Evolutionary conservation across 805 yeast genomes (phyloP).

Genomic region (Metschnikowia santaceciliae): DNA sequence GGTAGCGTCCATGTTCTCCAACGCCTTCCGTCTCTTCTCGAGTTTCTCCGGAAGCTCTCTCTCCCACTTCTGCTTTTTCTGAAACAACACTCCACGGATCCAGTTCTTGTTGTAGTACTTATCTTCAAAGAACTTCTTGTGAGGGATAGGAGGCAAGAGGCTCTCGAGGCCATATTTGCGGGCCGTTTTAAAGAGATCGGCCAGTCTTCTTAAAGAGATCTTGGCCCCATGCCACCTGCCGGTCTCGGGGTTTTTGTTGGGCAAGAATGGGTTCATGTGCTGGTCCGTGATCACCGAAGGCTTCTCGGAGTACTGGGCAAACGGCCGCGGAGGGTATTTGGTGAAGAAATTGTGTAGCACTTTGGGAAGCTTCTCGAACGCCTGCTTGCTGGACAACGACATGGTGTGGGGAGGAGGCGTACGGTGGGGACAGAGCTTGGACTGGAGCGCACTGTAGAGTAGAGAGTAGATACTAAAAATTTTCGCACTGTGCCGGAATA

Average conservation of each 20-base stretch:
- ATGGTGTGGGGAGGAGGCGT: conserved; percentile 8
- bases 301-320: conserved; percentile 56
- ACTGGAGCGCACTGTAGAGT: background rate
- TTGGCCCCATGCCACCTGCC: conserved; percentile 73
- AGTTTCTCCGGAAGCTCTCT: conserved; percentile 57
- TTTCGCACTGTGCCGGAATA: conserved; percentile 12
- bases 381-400: conserved; percentile 35
- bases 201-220: conserved; percentile 76
- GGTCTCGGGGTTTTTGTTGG: conserved; percentile 80
- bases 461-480: conserved; percentile 7
- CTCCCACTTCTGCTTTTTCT: conserved; percentile 82
- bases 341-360: conserved; percentile 70
- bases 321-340: conserved; percentile 83
- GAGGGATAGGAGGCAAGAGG: conserved; percentile 63
- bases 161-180: conserved; percentile 75
- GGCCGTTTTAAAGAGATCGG: conserved; percentile 81
- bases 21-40: conserved; percentile 60
- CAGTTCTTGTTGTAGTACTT: conserved; percentile 66
- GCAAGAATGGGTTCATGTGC: conserved; percentile 80
- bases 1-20: conserved; percentile 60
- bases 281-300: conserved; percentile 65
- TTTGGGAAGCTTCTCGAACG: conserved; percentile 62
- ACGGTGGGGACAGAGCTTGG: background rate
- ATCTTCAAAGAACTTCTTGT: conserved; percentile 73
- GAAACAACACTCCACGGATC: conserved; percentile 71